Evolutionary conservation across 1,284 basidiomycete species (phyloP).

Genomic region (Sphaerobolus stellatus): DNA sequence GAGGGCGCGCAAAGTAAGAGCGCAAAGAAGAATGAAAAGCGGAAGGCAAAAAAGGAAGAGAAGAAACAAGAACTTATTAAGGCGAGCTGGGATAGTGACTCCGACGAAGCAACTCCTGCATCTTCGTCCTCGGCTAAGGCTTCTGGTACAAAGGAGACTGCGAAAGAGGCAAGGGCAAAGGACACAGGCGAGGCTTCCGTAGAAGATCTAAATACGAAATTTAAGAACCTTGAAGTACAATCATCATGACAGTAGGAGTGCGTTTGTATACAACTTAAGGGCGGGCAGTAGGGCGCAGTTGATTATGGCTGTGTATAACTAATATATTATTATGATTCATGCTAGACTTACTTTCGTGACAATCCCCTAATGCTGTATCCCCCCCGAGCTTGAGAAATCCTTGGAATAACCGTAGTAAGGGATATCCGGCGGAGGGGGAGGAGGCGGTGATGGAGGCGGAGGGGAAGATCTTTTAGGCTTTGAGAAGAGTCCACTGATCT

Average conservation of each 20-base stretch:
- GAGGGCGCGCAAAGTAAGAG: constrained; percentile 17
- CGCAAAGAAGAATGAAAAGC: constrained; percentile 11
- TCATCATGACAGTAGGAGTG: too few relatives aligned
- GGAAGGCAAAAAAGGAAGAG: constrained; percentile 19
- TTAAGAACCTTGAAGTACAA: constrained; percentile 45
- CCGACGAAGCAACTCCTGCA: constrained; percentile 42
- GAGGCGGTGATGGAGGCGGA: constrained; percentile 32
- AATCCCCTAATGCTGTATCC: too few relatives aligned
- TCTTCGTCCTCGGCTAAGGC: constrained; percentile 13
- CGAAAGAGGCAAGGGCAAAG: constrained; percentile 13
- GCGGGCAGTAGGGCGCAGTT: too few relatives aligned
- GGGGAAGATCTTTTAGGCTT: constrained; percentile 37
- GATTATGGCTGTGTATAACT: too few relatives aligned
- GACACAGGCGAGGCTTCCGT: constrained; percentile 18
- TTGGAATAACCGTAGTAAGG: too few relatives aligned
- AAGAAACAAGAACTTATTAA: constrained; percentile 42
- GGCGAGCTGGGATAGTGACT: constrained; percentile 79
- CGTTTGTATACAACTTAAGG: too few relatives aligned
- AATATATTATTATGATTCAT: too few relatives aligned
- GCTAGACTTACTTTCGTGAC: too few relatives aligned
- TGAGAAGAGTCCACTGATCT: constrained; percentile 42
- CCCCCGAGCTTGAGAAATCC: too few relatives aligned
- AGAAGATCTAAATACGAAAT: constrained; percentile 40
- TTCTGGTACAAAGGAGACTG: constrained; percentile 20
- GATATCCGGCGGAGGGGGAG: too few relatives aligned